phyloP scores from a whole-genome alignment of 2,329 filamentous ascomycete species.

The Rutstroemia sp. region DNA sequence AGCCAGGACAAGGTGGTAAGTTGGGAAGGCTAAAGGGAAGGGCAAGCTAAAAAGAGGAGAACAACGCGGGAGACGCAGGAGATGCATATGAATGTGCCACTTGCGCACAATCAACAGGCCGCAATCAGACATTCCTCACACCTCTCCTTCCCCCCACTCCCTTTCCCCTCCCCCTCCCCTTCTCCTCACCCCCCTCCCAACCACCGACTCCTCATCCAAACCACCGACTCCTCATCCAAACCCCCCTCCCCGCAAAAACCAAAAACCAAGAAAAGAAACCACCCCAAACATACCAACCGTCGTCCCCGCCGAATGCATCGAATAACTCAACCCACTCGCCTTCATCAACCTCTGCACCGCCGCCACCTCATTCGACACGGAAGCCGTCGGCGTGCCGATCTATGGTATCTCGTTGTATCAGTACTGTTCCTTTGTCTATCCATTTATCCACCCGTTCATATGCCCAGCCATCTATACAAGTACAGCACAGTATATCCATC shows the following conservation, averaged over 20 bases:
- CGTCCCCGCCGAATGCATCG: conserved; percentile 90
- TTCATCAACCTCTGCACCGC: conserved; percentile 80
- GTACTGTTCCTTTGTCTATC: background rate
- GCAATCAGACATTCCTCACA: background rate
- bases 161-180: too few species aligned
- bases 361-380: conserved; percentile 77
- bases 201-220: background rate
- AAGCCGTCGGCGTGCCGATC: conserved; percentile 73
- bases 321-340: conserved; percentile 71
- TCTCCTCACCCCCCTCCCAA: too few species aligned
- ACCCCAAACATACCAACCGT: conserved; percentile 62
- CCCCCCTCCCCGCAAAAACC: background rate
- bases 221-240: background rate
- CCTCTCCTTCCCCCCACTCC: too few species aligned
- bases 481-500: background rate
- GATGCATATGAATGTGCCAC: background rate
- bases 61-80: background rate
- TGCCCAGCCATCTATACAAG: too few species aligned
- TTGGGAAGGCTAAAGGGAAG: background rate
- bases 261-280: background rate
- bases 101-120: background rate
- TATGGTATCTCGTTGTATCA: conserved; percentile 28
- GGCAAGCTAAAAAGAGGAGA: background rate
- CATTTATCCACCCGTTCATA: too few species aligned
- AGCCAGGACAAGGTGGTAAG: too few species aligned